Percentiles rank a stretch among this genome's conserved stretches.
Conservation (phyloP, 176 grass and related monocot genomes). For the Triticum urartu region DNA sequence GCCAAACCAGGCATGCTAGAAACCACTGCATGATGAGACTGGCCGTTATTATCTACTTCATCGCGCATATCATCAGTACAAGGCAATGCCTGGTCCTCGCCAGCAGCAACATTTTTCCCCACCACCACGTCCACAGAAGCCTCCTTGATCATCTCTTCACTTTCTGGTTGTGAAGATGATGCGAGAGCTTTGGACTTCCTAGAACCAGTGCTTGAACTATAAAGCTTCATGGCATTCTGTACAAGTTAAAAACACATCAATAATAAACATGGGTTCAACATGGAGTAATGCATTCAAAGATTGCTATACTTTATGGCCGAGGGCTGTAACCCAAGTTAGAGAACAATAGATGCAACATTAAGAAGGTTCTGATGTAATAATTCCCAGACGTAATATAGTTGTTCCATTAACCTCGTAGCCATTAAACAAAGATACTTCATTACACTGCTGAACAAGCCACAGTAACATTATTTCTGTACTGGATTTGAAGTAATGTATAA, state of each 20-base stretch:
- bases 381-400: background rate
- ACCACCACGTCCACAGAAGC: constrained; percentile 13
- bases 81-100: background rate
- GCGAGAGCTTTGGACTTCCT: constrained; percentile 12
- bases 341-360: background rate
- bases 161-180: constrained; percentile 1
- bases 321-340: background rate
- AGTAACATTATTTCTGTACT: background rate
- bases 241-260: constrained; percentile 20
- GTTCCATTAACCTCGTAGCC: background rate
- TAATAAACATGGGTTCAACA: background rate
- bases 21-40: background rate
- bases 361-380: background rate
- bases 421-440: background rate
- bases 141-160: background rate
- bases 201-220: constrained; percentile 11
- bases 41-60: background rate
- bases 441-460: background rate
- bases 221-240: constrained; percentile 40
- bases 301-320: background rate
- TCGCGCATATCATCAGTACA: background rate
- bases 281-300: background rate
- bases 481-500: background rate
- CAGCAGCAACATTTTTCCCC: background rate
- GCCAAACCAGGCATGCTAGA: background rate